phyloP scores from a whole-genome alignment of 495 filamentous ascomycete genomes.

The Trichoderma erinaceum region DNA sequence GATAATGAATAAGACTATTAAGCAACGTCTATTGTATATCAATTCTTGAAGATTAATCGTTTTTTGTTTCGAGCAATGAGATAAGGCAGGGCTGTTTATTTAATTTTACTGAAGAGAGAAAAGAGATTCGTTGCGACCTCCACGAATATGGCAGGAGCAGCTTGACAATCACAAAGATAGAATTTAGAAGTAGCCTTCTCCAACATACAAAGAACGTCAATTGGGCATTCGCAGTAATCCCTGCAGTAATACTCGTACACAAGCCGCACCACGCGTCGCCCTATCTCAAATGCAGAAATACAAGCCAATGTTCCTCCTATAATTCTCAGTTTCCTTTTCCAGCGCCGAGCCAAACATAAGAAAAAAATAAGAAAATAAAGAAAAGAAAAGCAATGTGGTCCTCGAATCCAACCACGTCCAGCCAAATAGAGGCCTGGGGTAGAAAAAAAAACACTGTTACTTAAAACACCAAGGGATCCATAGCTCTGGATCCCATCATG shows the following conservation, averaged over 20 bases:
- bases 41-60: too few species aligned
- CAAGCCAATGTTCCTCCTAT: neutral
- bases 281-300: neutral
- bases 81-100: too few species aligned
- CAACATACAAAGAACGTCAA: neutral
- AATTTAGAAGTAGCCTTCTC: neutral
- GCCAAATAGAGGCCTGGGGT: neutral
- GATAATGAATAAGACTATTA: too few species aligned
- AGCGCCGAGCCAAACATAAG: slow-evolving; percentile 2
- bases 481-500: neutral
- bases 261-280: neutral
- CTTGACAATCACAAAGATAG: neutral
- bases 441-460: neutral
- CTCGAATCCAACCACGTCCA: neutral
- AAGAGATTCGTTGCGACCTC: too few species aligned
- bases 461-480: neutral
- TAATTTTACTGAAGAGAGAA: too few species aligned
- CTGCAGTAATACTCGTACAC: slow-evolving; percentile 8
- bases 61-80: too few species aligned
- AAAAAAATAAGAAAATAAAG: neutral
- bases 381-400: neutral
- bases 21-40: too few species aligned
- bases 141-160: too few species aligned
- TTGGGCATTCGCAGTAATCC: neutral
- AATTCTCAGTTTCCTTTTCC: neutral